These are phyloP conservation scores for Collybia sp. DNA, from an alignment of 768 basidiomycete genomes.

Conservation along the genomic window DNA sequence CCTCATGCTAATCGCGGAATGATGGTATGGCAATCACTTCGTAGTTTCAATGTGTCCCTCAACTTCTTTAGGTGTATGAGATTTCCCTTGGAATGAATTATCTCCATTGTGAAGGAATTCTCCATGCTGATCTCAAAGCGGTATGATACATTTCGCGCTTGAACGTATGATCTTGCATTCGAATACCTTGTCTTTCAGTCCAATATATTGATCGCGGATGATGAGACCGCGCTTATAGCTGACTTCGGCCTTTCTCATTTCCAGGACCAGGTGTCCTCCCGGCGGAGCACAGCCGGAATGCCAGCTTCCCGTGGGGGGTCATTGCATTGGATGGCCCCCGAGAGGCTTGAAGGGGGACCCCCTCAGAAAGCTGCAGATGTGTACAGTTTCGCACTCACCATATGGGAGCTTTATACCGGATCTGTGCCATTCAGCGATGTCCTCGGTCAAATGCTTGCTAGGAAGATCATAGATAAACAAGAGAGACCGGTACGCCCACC, in stretches of 20 bases:
- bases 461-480: constrained; percentile 1
- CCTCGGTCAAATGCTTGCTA: not conserved
- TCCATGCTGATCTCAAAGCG: constrained; percentile 8
- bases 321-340: constrained; percentile 5
- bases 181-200: not conserved
- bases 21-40: not conserved
- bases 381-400: constrained; percentile 4
- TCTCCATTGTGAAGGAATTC: constrained; percentile 4
- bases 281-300: not conserved
- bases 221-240: not conserved
- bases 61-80: constrained; percentile 3
- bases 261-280: not conserved
- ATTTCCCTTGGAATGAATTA: constrained; percentile 7
- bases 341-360: not conserved
- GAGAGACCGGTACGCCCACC: not conserved
- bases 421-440: constrained; percentile 1
- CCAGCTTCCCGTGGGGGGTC: constrained; percentile 2
- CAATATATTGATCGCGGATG: not conserved
- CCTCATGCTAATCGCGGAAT: constrained; percentile 1
- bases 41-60: not conserved
- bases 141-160: not conserved
- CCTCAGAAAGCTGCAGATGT: not conserved
- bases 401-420: constrained; percentile 3
- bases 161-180: not conserved
- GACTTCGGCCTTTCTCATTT: not conserved